phyloP scores from a whole-genome alignment of 768 basidiomycete species.

The Boletus rubroflammeus region DNA sequence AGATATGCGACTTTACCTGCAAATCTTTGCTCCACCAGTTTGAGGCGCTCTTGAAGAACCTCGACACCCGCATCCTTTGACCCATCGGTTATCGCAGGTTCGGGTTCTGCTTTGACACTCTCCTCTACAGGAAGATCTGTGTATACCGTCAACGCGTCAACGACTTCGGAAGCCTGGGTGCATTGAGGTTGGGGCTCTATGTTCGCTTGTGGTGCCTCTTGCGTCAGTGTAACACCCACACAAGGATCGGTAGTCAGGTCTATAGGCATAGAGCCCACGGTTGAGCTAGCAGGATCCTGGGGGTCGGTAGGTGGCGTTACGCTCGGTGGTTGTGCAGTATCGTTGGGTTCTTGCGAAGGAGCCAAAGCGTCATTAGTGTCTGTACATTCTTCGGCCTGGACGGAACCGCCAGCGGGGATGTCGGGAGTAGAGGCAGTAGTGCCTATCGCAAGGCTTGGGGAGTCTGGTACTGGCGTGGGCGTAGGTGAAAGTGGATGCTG shows the following conservation, averaged over 20 bases:
- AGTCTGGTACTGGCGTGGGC: slow-evolving; percentile 43
- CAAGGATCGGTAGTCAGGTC: background rate
- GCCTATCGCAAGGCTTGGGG: slow-evolving; percentile 22
- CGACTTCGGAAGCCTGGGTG: background rate
- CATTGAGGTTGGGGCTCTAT: background rate
- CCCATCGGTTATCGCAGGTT: background rate
- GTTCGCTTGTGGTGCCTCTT: background rate
- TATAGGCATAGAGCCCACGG: background rate
- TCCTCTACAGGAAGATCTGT: background rate
- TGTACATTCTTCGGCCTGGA: background rate
- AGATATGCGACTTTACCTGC: slow-evolving; percentile 43
- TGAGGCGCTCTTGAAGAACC: slow-evolving; percentile 59
- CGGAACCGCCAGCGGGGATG: background rate
- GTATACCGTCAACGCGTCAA: background rate
- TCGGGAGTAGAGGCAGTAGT: background rate
- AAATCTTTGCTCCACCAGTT: slow-evolving; percentile 74
- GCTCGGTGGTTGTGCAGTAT: background rate
- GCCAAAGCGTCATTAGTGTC: background rate
- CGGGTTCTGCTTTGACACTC: background rate
- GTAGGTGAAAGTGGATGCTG: slow-evolving; percentile 41
- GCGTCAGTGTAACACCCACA: background rate
- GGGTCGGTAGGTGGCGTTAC: background rate
- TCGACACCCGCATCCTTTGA: slow-evolving; percentile 42
- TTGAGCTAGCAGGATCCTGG: background rate
- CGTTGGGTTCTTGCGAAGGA: background rate